phyloP scores from a whole-genome alignment of 2,329 filamentous ascomycete species.

The Corynespora cassiicola region DNA sequence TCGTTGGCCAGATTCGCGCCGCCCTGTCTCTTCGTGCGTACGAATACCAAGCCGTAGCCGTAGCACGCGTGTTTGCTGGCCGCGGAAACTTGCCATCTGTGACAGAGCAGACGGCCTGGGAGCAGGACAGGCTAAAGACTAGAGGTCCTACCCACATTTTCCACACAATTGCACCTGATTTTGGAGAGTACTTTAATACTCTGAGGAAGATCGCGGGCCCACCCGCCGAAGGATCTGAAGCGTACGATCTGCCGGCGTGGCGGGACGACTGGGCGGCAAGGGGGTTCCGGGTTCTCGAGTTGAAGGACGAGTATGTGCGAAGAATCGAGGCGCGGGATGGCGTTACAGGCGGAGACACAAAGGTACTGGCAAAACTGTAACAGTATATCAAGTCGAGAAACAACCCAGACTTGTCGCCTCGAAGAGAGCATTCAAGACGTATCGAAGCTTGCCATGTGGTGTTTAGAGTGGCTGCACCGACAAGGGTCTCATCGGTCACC shows the following conservation, averaged over 20 bases:
- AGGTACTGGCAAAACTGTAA: too few species aligned
- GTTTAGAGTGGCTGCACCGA: too few species aligned
- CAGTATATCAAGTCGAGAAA: too few species aligned
- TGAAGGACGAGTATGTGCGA: slow-evolving; percentile 16
- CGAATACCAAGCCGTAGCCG: slow-evolving; percentile 23
- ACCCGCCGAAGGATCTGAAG: slow-evolving; percentile 10
- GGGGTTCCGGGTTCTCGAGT: slow-evolving; percentile 13
- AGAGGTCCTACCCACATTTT: slow-evolving; percentile 13
- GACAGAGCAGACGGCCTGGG: slow-evolving; percentile 11
- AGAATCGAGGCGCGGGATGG: too few species aligned
- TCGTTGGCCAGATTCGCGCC: slow-evolving; percentile 13
- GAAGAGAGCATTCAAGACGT: too few species aligned
- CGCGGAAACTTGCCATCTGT: slow-evolving; percentile 12
- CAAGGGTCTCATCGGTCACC: too few species aligned
- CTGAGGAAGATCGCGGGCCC: slow-evolving; percentile 15
- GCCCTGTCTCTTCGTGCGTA: slow-evolving; percentile 19
- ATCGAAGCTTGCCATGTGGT: too few species aligned
- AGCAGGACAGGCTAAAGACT: slow-evolving; percentile 8
- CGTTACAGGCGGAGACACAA: too few species aligned
- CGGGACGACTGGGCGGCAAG: slow-evolving; percentile 16
- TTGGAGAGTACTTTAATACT: slow-evolving; percentile 15
- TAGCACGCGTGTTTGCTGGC: slow-evolving; percentile 15
- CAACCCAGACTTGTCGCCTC: too few species aligned
- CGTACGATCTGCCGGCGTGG: slow-evolving; percentile 15
- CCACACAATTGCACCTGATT: slow-evolving; percentile 20